Percentiles rank a stretch among this genome's conserved stretches.
These are phyloP conservation scores for Apophysomyces trapeziformis DNA, from an alignment of 371 early-diverging fungal species.

Conservation along the genomic window DNA sequence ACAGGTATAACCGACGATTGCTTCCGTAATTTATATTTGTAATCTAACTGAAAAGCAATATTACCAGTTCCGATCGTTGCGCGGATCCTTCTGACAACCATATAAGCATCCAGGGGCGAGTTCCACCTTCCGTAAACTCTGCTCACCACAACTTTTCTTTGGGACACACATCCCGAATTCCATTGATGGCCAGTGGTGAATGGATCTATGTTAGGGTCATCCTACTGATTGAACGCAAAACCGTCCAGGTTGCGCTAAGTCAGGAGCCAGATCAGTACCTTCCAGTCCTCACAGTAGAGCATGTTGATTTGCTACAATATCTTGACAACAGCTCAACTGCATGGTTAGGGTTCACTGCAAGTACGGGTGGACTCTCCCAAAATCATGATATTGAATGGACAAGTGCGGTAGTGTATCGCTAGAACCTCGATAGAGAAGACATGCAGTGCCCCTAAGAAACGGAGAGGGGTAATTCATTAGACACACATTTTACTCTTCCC, in stretches of 20 bases:
- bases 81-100: slow-evolving; percentile 59
- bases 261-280: slow-evolving; percentile 22
- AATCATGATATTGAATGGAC: slow-evolving; percentile 44
- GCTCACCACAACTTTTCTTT: slow-evolving; percentile 52
- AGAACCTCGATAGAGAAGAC: neutral
- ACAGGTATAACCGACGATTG: slow-evolving; percentile 31
- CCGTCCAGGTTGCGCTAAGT: slow-evolving; percentile 24
- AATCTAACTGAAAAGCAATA: neutral
- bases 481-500: neutral
- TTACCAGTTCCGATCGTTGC: slow-evolving; percentile 40
- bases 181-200: slow-evolving; percentile 38
- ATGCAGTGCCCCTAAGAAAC: neutral
- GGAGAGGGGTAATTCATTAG: neutral
- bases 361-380: slow-evolving; percentile 58
- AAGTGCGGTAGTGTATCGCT: slow-evolving; percentile 10
- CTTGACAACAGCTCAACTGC: slow-evolving; percentile 18
- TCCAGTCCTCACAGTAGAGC: slow-evolving; percentile 22
- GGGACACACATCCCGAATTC: slow-evolving; percentile 46
- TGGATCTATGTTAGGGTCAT: slow-evolving; percentile 36
- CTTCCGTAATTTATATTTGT: neutral
- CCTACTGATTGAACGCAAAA: slow-evolving; percentile 11
- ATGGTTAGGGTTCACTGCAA: slow-evolving; percentile 59
- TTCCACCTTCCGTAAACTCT: slow-evolving; percentile 35
- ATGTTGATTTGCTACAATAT: slow-evolving; percentile 23
- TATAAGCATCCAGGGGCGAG: slow-evolving; percentile 50